phyloP scores from a whole-genome alignment of 2,329 filamentous ascomycete species.

The Talaromyces amestolkiae region DNA sequence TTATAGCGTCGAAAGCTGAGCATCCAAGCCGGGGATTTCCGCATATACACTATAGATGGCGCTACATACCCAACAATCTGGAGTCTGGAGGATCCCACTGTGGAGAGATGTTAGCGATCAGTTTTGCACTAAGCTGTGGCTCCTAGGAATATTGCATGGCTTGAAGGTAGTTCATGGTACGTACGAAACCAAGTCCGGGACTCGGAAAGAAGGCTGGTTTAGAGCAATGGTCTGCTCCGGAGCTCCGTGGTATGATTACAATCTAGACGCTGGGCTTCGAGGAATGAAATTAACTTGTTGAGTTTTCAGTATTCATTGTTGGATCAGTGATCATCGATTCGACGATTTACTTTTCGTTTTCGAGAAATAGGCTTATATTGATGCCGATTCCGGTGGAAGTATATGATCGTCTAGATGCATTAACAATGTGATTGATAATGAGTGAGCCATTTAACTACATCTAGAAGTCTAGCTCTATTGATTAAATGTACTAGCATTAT shows the following conservation, averaged over 20 bases:
- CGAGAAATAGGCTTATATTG: background rate
- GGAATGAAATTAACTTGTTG: background rate
- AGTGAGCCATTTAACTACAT: background rate
- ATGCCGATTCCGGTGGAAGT: conserved; percentile 2
- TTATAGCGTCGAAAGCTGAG: background rate
- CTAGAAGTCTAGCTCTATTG: background rate
- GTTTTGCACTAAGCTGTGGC: background rate
- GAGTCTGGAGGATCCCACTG: background rate
- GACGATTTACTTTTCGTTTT: background rate
- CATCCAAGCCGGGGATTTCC: conserved; percentile 19
- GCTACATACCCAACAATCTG: background rate
- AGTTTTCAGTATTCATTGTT: background rate
- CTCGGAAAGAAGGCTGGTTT: background rate
- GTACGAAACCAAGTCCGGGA: background rate
- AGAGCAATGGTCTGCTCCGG: background rate
- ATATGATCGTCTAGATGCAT: background rate
- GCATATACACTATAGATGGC: background rate
- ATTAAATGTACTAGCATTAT: background rate
- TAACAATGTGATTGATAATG: background rate
- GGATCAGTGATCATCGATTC: background rate
- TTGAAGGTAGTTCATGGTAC: background rate
- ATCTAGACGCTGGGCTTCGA: background rate
- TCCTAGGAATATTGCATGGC: background rate
- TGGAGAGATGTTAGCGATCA: background rate
- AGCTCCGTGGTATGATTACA: background rate